phyloP scores from a whole-genome alignment of 163 green algal species.

The Prototheca wickerhamii region DNA sequence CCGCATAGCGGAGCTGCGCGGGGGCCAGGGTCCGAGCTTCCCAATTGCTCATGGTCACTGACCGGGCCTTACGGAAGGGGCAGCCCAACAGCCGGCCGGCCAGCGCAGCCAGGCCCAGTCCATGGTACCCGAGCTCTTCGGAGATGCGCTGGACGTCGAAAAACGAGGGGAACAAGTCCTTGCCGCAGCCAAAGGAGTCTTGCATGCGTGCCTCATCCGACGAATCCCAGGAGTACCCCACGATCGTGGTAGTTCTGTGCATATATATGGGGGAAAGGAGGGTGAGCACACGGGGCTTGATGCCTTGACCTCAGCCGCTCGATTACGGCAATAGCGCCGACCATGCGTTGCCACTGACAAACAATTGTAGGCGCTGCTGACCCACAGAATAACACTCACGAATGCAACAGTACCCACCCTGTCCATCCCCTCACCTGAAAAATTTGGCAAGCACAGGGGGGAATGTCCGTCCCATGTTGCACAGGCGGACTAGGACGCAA shows the following conservation, averaged over 20 bases:
- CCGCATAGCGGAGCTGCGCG: constrained; percentile 11
- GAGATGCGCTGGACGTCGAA: constrained; percentile 12
- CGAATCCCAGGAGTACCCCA: constrained; percentile 15
- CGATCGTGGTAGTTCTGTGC: constrained; percentile 1
- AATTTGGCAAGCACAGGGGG: constrained; percentile 1
- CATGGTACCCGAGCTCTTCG: constrained; percentile 3
- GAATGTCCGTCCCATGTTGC: constrained; percentile 1
- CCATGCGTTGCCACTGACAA: too few species aligned
- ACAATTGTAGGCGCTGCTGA: not conserved
- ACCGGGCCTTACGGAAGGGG: constrained; percentile 1
- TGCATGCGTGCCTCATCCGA: constrained; percentile 14
- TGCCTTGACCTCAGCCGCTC: too few species aligned
- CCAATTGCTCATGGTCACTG: constrained; percentile 11
- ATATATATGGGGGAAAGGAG: not conserved
- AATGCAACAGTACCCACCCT: too few species aligned
- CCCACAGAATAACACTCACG: too few species aligned
- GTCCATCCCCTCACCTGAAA: constrained; percentile 1
- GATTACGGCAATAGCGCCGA: too few species aligned
- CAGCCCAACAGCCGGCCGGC: constrained; percentile 3
- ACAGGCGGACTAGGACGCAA: constrained; percentile 14
- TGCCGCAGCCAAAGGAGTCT: constrained; percentile 7
- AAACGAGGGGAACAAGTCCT: constrained; percentile 3
- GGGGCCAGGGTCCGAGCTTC: not conserved
- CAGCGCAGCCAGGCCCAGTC: constrained; percentile 9
- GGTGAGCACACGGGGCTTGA: not conserved